phyloP scores from a whole-genome alignment of 116 monocot genomes.

The Posidonia oceanica region DNA sequence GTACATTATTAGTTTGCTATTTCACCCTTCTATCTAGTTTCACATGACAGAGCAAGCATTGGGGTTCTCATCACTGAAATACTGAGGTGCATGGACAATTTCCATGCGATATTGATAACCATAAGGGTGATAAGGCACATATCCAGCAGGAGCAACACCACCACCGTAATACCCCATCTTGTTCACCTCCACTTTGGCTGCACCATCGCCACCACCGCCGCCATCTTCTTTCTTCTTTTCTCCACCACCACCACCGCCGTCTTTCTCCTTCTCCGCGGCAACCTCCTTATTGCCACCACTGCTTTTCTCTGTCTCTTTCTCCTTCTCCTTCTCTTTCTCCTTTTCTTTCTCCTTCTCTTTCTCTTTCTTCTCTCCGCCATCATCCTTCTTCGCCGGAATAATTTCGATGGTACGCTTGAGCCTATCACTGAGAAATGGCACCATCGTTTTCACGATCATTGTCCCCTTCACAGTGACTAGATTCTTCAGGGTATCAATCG shows the following conservation, averaged over 20 bases:
- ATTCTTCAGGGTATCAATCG: slow-evolving; percentile 27
- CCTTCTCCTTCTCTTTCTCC: neutral
- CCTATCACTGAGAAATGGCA: slow-evolving; percentile 19
- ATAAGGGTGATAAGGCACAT: neutral
- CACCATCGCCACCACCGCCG: neutral
- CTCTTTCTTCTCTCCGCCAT: slow-evolving; percentile 16
- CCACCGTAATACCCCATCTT: slow-evolving; percentile 18
- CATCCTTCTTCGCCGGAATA: slow-evolving; percentile 22
- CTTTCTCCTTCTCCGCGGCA: slow-evolving; percentile 10
- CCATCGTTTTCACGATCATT: slow-evolving; percentile 29
- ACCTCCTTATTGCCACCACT: neutral
- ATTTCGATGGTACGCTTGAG: slow-evolving; percentile 30
- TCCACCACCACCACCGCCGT: neutral
- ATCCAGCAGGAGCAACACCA: neutral
- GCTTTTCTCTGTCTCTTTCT: neutral
- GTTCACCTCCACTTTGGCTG: slow-evolving; percentile 2
- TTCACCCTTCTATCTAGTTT: neutral
- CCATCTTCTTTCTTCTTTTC: neutral
- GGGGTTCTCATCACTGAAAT: slow-evolving; percentile 85
- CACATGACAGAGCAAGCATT: slow-evolving; percentile 77
- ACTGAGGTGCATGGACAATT: slow-evolving; percentile 39
- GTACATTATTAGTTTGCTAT: too few species aligned
- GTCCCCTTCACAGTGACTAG: slow-evolving; percentile 42
- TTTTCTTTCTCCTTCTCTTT: slow-evolving; percentile 4
- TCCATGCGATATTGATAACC: neutral